A percentile compares a stretch with the other conserved stretches of the same genome.
Conservation (phyloP, 2,329 filamentous ascomycete genomes). For the Teratosphaeria nubilosa region DNA sequence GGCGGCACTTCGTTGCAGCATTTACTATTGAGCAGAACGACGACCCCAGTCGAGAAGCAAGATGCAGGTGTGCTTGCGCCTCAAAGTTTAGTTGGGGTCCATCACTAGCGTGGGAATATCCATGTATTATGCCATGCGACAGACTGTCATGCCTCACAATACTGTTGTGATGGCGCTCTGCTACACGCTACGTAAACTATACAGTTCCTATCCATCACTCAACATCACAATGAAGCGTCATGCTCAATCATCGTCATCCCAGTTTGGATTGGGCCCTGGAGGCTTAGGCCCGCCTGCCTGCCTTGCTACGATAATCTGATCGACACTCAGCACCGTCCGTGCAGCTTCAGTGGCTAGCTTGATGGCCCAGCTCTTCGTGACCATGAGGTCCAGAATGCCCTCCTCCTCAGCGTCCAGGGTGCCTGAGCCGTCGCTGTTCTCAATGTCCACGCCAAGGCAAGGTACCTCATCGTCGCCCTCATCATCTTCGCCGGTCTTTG, state of each 20-base stretch:
- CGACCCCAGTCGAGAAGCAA: not conserved
- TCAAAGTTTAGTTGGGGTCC: no score
- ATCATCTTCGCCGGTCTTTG: slow-evolving; percentile 25
- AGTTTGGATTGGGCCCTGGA: slow-evolving; percentile 78
- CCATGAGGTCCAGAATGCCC: slow-evolving; percentile 84
- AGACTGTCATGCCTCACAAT: not conserved
- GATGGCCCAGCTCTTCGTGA: slow-evolving; percentile 93
- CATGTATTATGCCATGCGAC: not conserved
- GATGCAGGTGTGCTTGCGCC: no score
- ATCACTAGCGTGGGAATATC: not conserved
- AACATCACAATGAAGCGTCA: not conserved
- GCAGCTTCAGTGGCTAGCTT: slow-evolving; percentile 92
- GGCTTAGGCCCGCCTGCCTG: slow-evolving; percentile 97
- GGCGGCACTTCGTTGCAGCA: slow-evolving; percentile 10
- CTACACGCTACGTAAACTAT: not conserved
- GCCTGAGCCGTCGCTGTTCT: slow-evolving; percentile 67
- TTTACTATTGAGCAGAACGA: slow-evolving; percentile 1
- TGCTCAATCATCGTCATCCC: slow-evolving; percentile 49
- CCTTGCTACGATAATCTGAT: slow-evolving; percentile 97
- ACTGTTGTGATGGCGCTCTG: not conserved
- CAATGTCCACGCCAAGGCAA: slow-evolving; percentile 88
- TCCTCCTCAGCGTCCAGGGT: slow-evolving; percentile 76
- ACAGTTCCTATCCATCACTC: not conserved
- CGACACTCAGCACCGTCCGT: slow-evolving; percentile 85
- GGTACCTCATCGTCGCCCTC: slow-evolving; percentile 65